Percentiles rank a stretch among this genome's conserved stretches.
Conservation (phyloP, 179 eudicot genomes). For the Beta corolliflora region DNA sequence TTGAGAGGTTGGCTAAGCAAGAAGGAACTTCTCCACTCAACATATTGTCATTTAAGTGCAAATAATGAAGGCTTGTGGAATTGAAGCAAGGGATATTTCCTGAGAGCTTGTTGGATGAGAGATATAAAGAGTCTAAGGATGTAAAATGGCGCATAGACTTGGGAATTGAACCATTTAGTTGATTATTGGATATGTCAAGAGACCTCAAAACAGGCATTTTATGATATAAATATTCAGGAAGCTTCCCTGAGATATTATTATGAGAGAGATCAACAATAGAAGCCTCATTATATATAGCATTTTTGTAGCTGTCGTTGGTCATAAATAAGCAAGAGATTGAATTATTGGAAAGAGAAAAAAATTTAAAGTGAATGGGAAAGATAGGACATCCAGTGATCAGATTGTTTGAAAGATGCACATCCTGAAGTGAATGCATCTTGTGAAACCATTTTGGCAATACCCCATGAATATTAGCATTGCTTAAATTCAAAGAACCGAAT, state of each 20-base stretch:
- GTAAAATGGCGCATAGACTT: constrained; percentile 13
- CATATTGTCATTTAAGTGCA: constrained; percentile 18
- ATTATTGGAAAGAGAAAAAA: constrained; percentile 5
- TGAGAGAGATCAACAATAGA: background rate
- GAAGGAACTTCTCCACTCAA: constrained; percentile 16
- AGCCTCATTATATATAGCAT: background rate
- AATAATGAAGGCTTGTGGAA: background rate
- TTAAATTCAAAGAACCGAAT: background rate
- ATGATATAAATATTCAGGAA: background rate
- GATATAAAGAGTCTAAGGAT: background rate
- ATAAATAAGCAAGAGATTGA: background rate
- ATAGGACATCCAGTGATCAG: background rate
- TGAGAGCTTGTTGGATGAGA: constrained; percentile 20
- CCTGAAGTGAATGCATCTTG: background rate
- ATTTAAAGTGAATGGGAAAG: background rate
- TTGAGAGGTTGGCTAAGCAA: background rate
- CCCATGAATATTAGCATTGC: constrained; percentile 15
- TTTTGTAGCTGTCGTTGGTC: background rate
- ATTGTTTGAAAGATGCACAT: background rate
- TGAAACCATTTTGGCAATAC: constrained; percentile 22
- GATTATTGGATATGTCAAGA: background rate
- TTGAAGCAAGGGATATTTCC: constrained; percentile 7
- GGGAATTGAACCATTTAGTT: constrained; percentile 14
- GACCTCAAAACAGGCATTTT: constrained; percentile 1
- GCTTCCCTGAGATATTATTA: constrained; percentile 5